Evolutionary conservation across 306 rosid species (phyloP).

Genomic region (Hippophae rhamnoides): DNA sequence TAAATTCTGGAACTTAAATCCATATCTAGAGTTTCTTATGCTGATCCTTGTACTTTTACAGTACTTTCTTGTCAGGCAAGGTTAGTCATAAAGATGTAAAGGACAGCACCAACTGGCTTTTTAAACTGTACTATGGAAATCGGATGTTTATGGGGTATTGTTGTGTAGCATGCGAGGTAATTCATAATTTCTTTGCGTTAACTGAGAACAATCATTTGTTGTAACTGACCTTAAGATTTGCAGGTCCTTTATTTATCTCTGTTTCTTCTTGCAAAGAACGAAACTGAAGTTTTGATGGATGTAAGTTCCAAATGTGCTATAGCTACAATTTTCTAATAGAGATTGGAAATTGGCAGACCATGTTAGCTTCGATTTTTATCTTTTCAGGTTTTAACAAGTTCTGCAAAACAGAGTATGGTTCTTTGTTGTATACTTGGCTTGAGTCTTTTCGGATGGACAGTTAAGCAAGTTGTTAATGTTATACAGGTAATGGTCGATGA

Average conservation of each 20-base stretch:
- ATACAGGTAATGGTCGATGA: constrained; percentile 54
- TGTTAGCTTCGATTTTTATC: constrained; percentile 15
- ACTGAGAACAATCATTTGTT: neutral
- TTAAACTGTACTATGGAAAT: constrained; percentile 81
- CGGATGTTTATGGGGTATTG: constrained; percentile 96
- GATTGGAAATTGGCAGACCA: constrained; percentile 9
- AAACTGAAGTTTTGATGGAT: constrained; percentile 49
- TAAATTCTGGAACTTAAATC: neutral
- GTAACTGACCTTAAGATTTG: constrained; percentile 8
- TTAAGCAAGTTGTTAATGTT: constrained; percentile 72
- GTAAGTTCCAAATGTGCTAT: constrained; percentile 36
- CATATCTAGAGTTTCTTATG: neutral
- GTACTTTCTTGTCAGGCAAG: constrained; percentile 48
- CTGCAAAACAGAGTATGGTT: constrained; percentile 34
- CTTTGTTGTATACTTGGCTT: constrained; percentile 45
- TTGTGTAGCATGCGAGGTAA: constrained; percentile 90
- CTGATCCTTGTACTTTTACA: constrained; percentile 30
- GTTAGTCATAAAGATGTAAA: constrained; percentile 79
- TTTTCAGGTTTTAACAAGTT: constrained; percentile 55
- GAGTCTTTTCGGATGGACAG: constrained; percentile 82
- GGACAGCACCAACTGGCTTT: constrained; percentile 94
- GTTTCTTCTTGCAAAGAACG: constrained; percentile 62
- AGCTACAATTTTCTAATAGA: constrained; percentile 7
- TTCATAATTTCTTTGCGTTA: constrained; percentile 8
- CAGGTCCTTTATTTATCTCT: constrained; percentile 81